Evolutionary conservation across 805 yeast species (phyloP).

Genomic region (Grigorovia transvaalensis): DNA sequence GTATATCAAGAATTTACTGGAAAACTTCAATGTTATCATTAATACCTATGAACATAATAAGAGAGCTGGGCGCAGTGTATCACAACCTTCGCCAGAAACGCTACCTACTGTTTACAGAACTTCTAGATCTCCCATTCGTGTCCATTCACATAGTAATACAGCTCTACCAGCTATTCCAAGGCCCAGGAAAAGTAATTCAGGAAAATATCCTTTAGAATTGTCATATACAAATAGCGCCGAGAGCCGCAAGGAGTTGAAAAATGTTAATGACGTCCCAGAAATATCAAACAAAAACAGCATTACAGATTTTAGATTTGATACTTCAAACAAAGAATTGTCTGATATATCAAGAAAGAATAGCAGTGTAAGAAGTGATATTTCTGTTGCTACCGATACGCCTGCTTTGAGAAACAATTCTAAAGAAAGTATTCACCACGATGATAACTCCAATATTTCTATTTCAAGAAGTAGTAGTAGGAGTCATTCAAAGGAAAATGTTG

Average conservation of each 20-base stretch:
- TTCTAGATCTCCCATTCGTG: background rate
- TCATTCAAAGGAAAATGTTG: background rate
- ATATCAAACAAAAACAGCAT: background rate
- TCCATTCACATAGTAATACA: background rate
- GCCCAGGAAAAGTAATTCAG: constrained; percentile 22
- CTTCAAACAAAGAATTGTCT: background rate
- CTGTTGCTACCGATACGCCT: too few species aligned
- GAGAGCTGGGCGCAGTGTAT: constrained; percentile 5
- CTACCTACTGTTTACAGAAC: background rate
- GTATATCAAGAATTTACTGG: constrained; percentile 42
- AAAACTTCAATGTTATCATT: constrained; percentile 36
- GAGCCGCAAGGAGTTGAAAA: background rate
- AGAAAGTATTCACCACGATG: background rate
- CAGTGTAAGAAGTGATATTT: too few species aligned
- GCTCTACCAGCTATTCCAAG: constrained; percentile 17
- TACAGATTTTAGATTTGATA: too few species aligned
- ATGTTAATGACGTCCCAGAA: background rate
- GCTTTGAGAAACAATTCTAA: background rate
- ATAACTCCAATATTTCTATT: too few species aligned
- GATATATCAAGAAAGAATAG: background rate
- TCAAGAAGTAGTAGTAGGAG: background rate
- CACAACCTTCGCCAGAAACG: background rate
- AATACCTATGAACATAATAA: constrained; percentile 7
- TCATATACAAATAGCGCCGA: background rate
- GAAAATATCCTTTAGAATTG: constrained; percentile 6